A percentile compares a stretch with the other conserved stretches of the same genome.
phyloP scores from a whole-genome alignment of 2,329 filamentous ascomycete genomes.

The Colletotrichum orbiculare region DNA sequence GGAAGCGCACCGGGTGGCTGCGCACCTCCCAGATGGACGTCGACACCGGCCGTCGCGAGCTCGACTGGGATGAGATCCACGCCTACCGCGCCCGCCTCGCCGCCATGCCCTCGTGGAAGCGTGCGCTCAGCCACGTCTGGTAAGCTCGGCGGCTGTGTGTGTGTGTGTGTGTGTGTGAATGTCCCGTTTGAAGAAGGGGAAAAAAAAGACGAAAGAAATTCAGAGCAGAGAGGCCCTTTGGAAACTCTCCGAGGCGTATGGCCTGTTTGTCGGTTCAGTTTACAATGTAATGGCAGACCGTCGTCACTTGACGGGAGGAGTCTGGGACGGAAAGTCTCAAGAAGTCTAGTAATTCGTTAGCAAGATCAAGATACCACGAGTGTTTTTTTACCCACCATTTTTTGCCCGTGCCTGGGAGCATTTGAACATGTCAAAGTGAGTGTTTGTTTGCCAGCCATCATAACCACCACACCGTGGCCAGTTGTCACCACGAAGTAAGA shows the following conservation, averaged over 20 bases:
- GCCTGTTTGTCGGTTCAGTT: constrained; percentile 2
- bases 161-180: too few species aligned
- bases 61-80: constrained; percentile 74
- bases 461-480: too few species aligned
- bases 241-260: not conserved
- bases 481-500: not conserved
- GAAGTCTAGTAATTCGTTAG: constrained; percentile 14
- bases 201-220: too few species aligned
- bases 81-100: constrained; percentile 62
- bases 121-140: constrained; percentile 14
- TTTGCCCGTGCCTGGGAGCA: not conserved
- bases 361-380: constrained; percentile 34
- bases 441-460: not conserved
- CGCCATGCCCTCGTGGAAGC: constrained; percentile 63
- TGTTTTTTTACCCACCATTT: constrained; percentile 16
- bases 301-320: not conserved
- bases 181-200: too few species aligned
- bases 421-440: too few species aligned
- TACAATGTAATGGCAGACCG: constrained; percentile 12
- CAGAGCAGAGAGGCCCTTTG: not conserved
- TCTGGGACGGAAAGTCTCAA: constrained; percentile 3
- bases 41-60: constrained; percentile 71
- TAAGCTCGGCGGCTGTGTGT: not conserved
- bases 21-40: constrained; percentile 73
- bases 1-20: constrained; percentile 74